phyloP scores from a whole-genome alignment of 2,329 filamentous ascomycete genomes.

The Ceratocystis papillata region DNA sequence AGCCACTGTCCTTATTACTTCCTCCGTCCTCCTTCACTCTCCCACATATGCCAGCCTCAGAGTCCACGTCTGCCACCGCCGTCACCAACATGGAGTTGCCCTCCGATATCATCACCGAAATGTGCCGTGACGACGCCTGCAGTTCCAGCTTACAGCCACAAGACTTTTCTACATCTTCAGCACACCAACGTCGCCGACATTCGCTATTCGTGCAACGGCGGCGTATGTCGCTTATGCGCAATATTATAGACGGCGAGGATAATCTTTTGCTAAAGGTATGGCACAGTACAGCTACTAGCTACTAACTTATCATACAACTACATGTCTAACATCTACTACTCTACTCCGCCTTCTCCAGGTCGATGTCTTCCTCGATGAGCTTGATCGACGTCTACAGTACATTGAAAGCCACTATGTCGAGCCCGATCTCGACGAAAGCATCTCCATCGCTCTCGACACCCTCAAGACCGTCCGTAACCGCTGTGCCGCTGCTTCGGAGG shows the following conservation, averaged over 20 bases:
- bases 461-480: slow-evolving; percentile 76
- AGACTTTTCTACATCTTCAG: slow-evolving; percentile 10
- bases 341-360: slow-evolving; percentile 38
- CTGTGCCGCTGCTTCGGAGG: slow-evolving; percentile 82
- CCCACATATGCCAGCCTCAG: neutral
- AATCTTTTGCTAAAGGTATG: slow-evolving; percentile 46
- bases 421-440: slow-evolving; percentile 67
- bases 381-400: slow-evolving; percentile 77
- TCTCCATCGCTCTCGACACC: slow-evolving; percentile 75
- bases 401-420: slow-evolving; percentile 74
- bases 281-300: neutral
- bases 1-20: neutral
- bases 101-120: slow-evolving; percentile 12
- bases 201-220: slow-evolving; percentile 31
- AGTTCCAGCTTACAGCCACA: slow-evolving; percentile 20
- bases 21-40: neutral
- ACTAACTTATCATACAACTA: neutral
- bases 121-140: slow-evolving; percentile 18
- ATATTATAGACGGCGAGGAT: slow-evolving; percentile 54
- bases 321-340: neutral
- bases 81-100: slow-evolving; percentile 18
- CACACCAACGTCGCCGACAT: slow-evolving; percentile 21
- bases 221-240: slow-evolving; percentile 45
- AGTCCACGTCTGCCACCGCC: neutral
- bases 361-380: slow-evolving; percentile 70